A percentile compares a stretch with the other conserved stretches of the same genome.
Evolutionary conservation across 495 filamentous ascomycete genomes (phyloP).

Genomic region (Podospora sp.): DNA sequence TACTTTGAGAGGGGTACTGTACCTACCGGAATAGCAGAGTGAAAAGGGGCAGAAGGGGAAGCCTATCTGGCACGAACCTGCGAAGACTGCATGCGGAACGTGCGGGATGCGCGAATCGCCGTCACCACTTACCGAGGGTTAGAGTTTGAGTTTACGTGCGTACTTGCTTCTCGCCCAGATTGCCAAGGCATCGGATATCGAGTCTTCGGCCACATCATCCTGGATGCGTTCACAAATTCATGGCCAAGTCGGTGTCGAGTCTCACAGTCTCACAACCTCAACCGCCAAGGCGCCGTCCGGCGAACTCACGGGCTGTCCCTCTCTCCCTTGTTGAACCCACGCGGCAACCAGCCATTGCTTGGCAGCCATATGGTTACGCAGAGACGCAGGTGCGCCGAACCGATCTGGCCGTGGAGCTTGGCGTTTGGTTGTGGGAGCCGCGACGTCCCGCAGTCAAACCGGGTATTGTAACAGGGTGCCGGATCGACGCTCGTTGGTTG

Average conservation of each 20-base stretch:
- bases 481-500: slow-evolving; percentile 11
- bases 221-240: background rate
- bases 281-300: background rate
- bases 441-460: slow-evolving; percentile 11
- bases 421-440: slow-evolving; percentile 10
- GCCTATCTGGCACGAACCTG: background rate
- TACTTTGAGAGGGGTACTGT: background rate
- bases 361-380: background rate
- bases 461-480: slow-evolving; percentile 10
- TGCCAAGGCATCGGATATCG: background rate
- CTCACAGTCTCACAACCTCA: background rate
- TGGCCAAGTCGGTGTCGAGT: background rate
- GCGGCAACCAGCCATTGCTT: slow-evolving; percentile 2
- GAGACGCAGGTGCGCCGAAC: background rate
- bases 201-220: background rate
- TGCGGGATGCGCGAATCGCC: slow-evolving; percentile 6
- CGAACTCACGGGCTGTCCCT: background rate
- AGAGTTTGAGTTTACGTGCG: slow-evolving; percentile 9
- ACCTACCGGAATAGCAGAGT: background rate
- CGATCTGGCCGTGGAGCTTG: background rate
- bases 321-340: slow-evolving; percentile 2
- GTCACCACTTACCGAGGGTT: background rate
- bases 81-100: background rate
- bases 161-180: background rate
- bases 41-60: background rate